A percentile compares a stretch with the other conserved stretches of the same genome.
phyloP scores from a whole-genome alignment of 176 grass and related monocot species.

The Dendrocalamus sinicus region DNA sequence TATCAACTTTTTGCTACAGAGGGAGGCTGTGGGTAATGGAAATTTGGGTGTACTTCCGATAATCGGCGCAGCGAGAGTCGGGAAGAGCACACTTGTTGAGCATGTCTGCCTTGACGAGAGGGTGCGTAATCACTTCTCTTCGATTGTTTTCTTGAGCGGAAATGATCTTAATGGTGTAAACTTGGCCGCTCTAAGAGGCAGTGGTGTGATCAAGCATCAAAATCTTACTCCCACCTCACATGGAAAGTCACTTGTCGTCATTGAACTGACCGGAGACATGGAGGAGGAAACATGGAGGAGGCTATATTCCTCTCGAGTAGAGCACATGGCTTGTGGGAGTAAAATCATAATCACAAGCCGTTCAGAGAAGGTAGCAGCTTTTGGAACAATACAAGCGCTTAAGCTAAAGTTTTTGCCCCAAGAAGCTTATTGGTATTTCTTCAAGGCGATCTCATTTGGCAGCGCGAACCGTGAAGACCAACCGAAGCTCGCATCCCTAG shows the following conservation, averaged over 20 bases:
- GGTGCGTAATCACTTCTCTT: conserved; percentile 39
- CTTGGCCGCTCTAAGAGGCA: background rate
- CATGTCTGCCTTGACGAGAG: conserved; percentile 47
- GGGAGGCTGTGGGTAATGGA: background rate
- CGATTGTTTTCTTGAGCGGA: background rate
- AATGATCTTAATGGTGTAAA: background rate
- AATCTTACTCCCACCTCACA: background rate
- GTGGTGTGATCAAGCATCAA: conserved; percentile 32
- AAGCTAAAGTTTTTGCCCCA: background rate
- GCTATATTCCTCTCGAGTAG: background rate
- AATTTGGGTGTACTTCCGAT: conserved; percentile 37
- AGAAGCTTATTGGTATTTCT: conserved; percentile 54
- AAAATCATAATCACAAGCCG: conserved; percentile 43
- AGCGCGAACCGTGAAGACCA: conserved; percentile 28
- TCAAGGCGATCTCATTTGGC: conserved; percentile 43
- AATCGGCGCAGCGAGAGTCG: conserved; percentile 26
- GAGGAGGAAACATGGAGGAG: conserved; percentile 33
- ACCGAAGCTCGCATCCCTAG: background rate
- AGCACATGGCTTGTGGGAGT: conserved; percentile 6
- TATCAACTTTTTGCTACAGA: conserved; percentile 30
- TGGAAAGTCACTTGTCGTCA: conserved; percentile 22
- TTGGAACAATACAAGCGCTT: conserved; percentile 33
- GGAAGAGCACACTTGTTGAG: conserved; percentile 56
- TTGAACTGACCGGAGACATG: background rate
- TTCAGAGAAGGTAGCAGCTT: background rate